These are phyloP conservation scores for Hypoxylon intermedium DNA, from an alignment of 495 filamentous ascomycete genomes.

Conservation along the genomic window DNA sequence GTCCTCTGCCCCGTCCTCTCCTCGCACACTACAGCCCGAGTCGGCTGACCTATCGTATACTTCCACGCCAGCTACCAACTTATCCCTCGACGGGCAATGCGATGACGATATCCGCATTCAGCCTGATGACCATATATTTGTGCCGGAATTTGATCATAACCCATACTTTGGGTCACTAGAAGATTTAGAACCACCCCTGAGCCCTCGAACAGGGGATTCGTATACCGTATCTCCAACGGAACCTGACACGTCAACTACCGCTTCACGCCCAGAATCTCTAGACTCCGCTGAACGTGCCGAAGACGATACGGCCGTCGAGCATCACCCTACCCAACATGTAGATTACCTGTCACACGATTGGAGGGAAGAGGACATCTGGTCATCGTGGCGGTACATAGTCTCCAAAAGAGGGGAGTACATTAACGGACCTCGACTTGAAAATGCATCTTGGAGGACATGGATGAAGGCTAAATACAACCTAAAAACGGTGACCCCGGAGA, in stretches of 20 bases:
- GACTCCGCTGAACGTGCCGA: slow-evolving; percentile 62
- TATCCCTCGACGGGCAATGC: slow-evolving; percentile 65
- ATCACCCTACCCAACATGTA: slow-evolving; percentile 86
- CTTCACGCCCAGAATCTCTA: slow-evolving; percentile 57
- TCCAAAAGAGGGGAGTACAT: slow-evolving; percentile 76
- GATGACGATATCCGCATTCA: slow-evolving; percentile 55
- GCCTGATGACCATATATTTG: slow-evolving; percentile 60
- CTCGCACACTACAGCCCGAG: slow-evolving; percentile 47
- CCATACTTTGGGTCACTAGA: slow-evolving; percentile 53
- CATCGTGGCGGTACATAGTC: slow-evolving; percentile 93
- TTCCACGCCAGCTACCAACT: slow-evolving; percentile 68
- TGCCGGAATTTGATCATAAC: slow-evolving; percentile 65
- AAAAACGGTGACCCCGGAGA: slow-evolving; percentile 85
- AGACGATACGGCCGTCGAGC: slow-evolving; percentile 81
- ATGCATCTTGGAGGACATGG: slow-evolving; percentile 99
- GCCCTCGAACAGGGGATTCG: slow-evolving; percentile 51
- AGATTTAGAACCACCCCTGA: slow-evolving; percentile 58
- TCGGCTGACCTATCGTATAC: slow-evolving; percentile 51
- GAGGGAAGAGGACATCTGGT: slow-evolving; percentile 97
- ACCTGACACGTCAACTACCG: slow-evolving; percentile 50
- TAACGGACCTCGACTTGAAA: slow-evolving; percentile 85
- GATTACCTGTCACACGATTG: slow-evolving; percentile 96
- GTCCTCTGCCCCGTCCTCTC: slow-evolving; percentile 58
- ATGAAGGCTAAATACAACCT: slow-evolving; percentile 85
- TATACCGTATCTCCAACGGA: slow-evolving; percentile 56